Evolutionary conservation across 805 yeast genomes (phyloP).

Genomic region (Candida ponderosae): DNA sequence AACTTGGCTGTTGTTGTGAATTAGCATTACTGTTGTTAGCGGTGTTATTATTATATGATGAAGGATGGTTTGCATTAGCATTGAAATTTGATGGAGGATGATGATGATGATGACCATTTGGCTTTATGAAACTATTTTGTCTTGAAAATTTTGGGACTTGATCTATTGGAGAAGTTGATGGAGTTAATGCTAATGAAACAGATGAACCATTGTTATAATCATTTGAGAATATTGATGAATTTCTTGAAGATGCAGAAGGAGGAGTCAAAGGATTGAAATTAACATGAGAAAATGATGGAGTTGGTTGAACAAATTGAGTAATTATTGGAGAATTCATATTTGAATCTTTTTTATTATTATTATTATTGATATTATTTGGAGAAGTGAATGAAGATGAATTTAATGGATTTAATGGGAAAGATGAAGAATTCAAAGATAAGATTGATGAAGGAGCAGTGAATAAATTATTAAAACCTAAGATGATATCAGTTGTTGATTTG

Average conservation of each 20-base stretch:
- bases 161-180: conserved; percentile 10
- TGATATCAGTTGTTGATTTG: background rate
- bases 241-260: conserved; percentile 23
- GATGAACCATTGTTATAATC: conserved; percentile 9
- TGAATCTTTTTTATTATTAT: no score
- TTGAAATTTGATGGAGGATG: conserved; percentile 10
- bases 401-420: no score
- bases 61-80: background rate
- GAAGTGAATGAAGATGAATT: background rate
- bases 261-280: conserved; percentile 21
- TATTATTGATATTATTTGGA: background rate
- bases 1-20: background rate
- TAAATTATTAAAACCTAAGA: background rate
- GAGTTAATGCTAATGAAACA: conserved; percentile 9
- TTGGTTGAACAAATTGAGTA: background rate
- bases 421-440: no score
- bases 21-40: conserved; percentile 3
- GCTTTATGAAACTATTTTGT: conserved; percentile 1
- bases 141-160: conserved; percentile 15
- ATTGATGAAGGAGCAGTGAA: background rate
- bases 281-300: background rate
- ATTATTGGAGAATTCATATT: background rate
- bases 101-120: no score
- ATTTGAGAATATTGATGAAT: conserved; percentile 13
- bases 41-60: conserved; percentile 1